Evolutionary conservation across 1,284 basidiomycete species (phyloP), one percentile per base, ranked within the genome.

Genomic region (Boletus mariae): DNA sequence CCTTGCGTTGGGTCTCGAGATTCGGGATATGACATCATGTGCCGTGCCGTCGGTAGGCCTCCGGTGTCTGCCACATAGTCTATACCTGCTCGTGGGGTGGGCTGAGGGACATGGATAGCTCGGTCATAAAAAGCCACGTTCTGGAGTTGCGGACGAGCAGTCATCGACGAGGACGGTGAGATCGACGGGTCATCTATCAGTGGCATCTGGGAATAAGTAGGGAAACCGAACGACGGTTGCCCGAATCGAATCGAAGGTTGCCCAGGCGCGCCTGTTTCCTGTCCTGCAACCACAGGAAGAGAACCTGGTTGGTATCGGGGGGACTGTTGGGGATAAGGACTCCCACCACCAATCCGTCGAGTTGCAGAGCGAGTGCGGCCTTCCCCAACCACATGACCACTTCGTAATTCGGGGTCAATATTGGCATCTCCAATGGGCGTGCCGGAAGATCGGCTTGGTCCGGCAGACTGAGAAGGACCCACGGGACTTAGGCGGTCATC

Each of bases 341-440:
- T 58, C 6, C 58, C 54, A 5, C 58, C 53, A 12, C 55, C 61
- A 15, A 53, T 3, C 13, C 70, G 59, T 41, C 70, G 59, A 15
- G 57, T 53, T 8, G 43, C 17, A 9, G 68, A 54, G n/a, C 67
- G 61, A n/a, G 61, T 46, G 13, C 60, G 57, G 45, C 64, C 48
- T 57, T 69, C 65, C 7, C 73, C 70, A 13, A 73, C 70, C 31
- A 69, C 55, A 45, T 75, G 73, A 9, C 61, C 62, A 7, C 57
- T 56, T 25, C 66, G 62, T 41, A 73, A 54, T 15, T 61, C 61
- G 8, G 75, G 70, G 52, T 77, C 75, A 52, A 75, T 70, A 31
- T 64, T 58, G 3, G 55, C 35, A 26, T 75, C 71, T 11, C 68
- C 68, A 8, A 56, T 20, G 5, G 53, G 52, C 15, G 42, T 48